Evolutionary conservation across 139 green algal genomes (phyloP), one percentile per base, ranked within the genome.

Genomic region (Chlorella sp.): DNA sequence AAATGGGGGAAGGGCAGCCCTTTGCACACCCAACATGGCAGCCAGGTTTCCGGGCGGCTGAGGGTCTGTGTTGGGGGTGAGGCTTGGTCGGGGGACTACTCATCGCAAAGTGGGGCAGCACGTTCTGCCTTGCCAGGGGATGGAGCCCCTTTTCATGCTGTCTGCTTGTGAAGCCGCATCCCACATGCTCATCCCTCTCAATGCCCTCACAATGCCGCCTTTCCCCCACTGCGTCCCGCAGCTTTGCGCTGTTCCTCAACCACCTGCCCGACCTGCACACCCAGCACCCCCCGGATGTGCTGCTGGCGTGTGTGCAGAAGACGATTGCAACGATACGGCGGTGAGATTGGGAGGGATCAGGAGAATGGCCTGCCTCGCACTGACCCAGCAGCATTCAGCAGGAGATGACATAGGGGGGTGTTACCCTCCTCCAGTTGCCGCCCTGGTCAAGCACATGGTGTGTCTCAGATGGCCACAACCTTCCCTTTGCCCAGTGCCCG

Each of bases 201-300:
- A 19, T 28, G 14, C 69, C 69, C 28, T 37, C 22, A 2, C 69
- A 76, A 5, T 77, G 69, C 21, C 78, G 18, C 4, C 22, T 60
- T 22, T 4, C 40, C 40, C 32, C 40, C 84, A 42, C 68, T 80
- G 22, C 15, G 19, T 0, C 30, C 30, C 24, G 79, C 88, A 91
- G 90, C 85, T 99, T 99, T 91, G 96, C 95, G 32, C 76, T 99
- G 26, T 99, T 99, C 90, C 93, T 99, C 39, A 95, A 99, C 94
- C 93, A 98, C 69, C 93, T 99, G 83, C 96, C 96, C 16, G 86
- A 94, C 93, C 84, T 96, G 87, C 79, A 90, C 21, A 32, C 53
- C 24, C 93, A 91, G 81, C 95, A 96, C 69, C 77, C 93, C 15
- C 96, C 97, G 30, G 93, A 97, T 21, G 94, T 96, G 73, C 88